Conservation (phyloP, 129 eudicot genomes). For the Cynara cardunculus region DNA sequence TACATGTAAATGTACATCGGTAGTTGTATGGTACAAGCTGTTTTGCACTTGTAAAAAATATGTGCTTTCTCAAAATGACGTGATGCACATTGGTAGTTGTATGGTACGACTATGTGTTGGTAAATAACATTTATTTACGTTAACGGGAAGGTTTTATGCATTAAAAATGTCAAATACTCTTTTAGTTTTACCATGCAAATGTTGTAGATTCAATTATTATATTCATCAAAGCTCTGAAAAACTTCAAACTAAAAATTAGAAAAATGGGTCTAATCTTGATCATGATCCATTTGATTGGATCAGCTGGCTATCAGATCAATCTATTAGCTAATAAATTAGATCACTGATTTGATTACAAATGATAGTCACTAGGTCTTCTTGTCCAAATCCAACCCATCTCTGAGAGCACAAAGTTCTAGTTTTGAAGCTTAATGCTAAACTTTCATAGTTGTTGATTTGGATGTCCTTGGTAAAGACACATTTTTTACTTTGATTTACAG, state of each 20-base stretch:
- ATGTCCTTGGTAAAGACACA: not conserved
- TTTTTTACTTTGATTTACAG: constrained; percentile 35
- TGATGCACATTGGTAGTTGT: too few species aligned
- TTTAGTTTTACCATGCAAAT: not conserved
- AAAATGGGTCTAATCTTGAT: not conserved
- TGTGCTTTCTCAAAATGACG: too few species aligned
- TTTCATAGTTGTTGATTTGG: not conserved
- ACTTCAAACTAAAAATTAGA: not conserved
- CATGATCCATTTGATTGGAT: not conserved
- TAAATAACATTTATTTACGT: not conserved
- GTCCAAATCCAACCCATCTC: not conserved
- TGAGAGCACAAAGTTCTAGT: not conserved
- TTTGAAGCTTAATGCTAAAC: not conserved
- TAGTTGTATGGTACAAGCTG: too few species aligned
- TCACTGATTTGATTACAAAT: not conserved
- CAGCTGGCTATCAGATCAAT: not conserved
- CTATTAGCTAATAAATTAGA: not conserved
- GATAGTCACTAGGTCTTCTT: not conserved
- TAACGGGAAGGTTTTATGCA: not conserved
- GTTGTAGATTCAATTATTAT: not conserved
- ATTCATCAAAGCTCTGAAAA: not conserved
- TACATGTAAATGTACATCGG: too few species aligned
- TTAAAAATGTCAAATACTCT: not conserved
- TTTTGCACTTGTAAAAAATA: too few species aligned
- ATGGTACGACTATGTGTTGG: not conserved